Base-by-base conservation (phyloP, 1,284 basidiomycete genomes). In the Boletus semigastroideus region DNA sequence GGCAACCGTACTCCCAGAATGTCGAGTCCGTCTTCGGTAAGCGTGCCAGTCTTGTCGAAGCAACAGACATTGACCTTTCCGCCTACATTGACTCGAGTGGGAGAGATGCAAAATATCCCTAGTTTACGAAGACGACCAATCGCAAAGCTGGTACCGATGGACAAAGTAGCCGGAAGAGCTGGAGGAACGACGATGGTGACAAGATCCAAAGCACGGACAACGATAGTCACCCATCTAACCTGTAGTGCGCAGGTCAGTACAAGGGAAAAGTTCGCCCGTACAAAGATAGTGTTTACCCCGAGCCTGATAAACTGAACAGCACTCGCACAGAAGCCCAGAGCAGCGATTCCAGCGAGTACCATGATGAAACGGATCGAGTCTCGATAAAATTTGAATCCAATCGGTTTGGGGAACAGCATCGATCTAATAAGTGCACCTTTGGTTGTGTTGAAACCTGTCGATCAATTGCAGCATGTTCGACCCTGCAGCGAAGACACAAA, bases 41-140 rank as follows among this genome's bases (percentile, higher is more conserved):
- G 79, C 1, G 97, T 99, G 2, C 97, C 97, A 1, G 97, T 99
- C 76, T 99, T 99, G 78, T 99, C 97, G 65, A 99, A 99, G 71
- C 95, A 98, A 63, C 95, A 96, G 9, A 99, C 90, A 59, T 99
- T 98, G 74, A 99, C 80, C 73, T 98, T 97, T 30, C 97, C 97
- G 3, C 87, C 94, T 46, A 99, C 87, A 66, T 99, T 99, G 63
- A 99, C 92, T 30, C 97, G 80, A 61, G 90, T 97, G 1, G 97
- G 97, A 6, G 96, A 94, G 56, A 98, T 98, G 70, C 97, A 99
- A 75, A 92, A 99, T 54, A 99, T 92, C 30, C 92, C 93, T 5
- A 79, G 75, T 66, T 91, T 92, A 52, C 95, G 89, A 27, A 99
- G 82, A 30, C 97, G 86, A 38, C 83, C 78, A 54, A 99, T 92